Percentiles rank a stretch among this genome's conserved stretches.
These are phyloP conservation scores for Gamarada debralockiae DNA, from an alignment of 495 filamentous ascomycete species.

Conservation along the genomic window DNA sequence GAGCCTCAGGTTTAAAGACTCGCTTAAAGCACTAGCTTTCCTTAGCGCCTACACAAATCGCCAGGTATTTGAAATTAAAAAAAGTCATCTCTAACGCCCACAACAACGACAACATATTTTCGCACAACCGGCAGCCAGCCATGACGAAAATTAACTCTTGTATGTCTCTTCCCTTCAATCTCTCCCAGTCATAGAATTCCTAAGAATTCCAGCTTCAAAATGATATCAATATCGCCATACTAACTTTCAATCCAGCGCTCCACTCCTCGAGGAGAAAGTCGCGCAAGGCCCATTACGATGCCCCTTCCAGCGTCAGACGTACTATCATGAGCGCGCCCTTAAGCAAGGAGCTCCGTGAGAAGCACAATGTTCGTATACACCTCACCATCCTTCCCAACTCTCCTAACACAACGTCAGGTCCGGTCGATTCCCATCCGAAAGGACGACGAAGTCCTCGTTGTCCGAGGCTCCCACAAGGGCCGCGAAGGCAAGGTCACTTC, in stretches of 20 bases:
- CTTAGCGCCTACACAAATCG: neutral
- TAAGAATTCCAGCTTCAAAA: neutral
- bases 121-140: constrained; percentile 12
- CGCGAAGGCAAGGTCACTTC: constrained; percentile 91
- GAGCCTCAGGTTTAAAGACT: neutral
- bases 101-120: neutral
- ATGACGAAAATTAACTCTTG: constrained; percentile 57
- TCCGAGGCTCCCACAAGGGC: constrained; percentile 88
- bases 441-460: constrained; percentile 90
- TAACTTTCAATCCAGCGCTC: constrained; percentile 43
- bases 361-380: constrained; percentile 73
- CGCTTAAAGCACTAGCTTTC: neutral
- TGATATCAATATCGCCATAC: constrained; percentile 16
- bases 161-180: constrained; percentile 26
- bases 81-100: too few species aligned
- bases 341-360: constrained; percentile 91
- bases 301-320: constrained; percentile 86
- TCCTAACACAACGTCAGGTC: constrained; percentile 52
- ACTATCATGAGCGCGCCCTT: constrained; percentile 92
- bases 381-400: neutral
- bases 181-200: neutral
- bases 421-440: constrained; percentile 96
- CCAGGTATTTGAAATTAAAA: too few species aligned
- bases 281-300: constrained; percentile 93
- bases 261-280: constrained; percentile 92